A percentile compares a stretch with the other conserved stretches of the same genome.
These are phyloP conservation scores for Scenedesmus sp. DNA, from an alignment of 163 green algal species.

Conservation along the genomic window DNA sequence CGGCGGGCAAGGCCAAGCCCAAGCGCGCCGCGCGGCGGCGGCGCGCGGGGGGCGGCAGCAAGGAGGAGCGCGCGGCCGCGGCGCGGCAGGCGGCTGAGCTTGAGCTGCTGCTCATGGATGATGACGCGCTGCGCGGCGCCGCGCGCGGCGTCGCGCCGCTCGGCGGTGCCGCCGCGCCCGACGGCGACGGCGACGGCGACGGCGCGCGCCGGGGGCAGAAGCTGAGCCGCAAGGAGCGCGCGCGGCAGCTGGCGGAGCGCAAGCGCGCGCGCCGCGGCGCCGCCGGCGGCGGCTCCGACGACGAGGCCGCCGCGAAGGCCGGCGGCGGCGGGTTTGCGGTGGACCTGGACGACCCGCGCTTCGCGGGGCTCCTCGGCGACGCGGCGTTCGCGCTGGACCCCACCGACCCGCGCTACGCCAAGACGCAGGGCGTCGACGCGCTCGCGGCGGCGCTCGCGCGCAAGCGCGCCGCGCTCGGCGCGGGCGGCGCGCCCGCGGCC, in stretches of 20 bases:
- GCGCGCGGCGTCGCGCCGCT: slow-evolving; percentile 12
- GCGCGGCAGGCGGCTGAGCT: slow-evolving; percentile 65
- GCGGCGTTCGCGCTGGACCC: slow-evolving; percentile 90
- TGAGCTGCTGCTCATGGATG: slow-evolving; percentile 92
- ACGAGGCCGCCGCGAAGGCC: background rate
- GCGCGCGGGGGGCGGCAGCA: slow-evolving; percentile 30
- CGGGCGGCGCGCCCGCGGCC: background rate
- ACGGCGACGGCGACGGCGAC: background rate
- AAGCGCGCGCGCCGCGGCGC: slow-evolving; percentile 14
- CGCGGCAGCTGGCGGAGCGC: slow-evolving; percentile 50
- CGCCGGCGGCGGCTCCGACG: slow-evolving; percentile 1
- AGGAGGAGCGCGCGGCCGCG: slow-evolving; percentile 32
- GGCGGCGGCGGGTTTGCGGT: background rate
- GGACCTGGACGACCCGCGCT: slow-evolving; percentile 84
- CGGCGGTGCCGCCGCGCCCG: slow-evolving; percentile 30
- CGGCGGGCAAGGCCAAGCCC: slow-evolving; percentile 13
- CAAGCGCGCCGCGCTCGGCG: slow-evolving; percentile 1
- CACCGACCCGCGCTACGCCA: slow-evolving; percentile 88
- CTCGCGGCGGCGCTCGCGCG: slow-evolving; percentile 30
- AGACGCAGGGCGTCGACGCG: slow-evolving; percentile 47
- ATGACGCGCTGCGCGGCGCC: slow-evolving; percentile 63
- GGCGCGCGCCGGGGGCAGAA: slow-evolving; percentile 41
- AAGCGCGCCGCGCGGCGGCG: slow-evolving; percentile 30
- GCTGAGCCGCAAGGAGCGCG: slow-evolving; percentile 65
- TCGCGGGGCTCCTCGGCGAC: slow-evolving; percentile 73